A percentile compares a stretch with the other conserved stretches of the same genome.
These are phyloP conservation scores for Allomyces macrogynus DNA, from an alignment of 192 early-diverging fungal species.

Conservation along the genomic window DNA sequence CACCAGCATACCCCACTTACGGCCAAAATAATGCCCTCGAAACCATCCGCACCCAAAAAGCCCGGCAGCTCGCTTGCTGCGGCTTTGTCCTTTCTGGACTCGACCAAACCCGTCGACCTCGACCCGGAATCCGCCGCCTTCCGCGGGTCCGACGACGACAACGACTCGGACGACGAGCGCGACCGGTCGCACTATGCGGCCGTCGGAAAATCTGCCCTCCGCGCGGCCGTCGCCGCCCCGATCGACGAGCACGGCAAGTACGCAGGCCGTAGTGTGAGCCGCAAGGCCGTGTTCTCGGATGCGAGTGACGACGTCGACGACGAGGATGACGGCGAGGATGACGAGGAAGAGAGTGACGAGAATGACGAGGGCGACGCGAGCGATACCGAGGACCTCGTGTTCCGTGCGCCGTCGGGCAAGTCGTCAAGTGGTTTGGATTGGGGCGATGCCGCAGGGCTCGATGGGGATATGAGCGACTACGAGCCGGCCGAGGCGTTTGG, in stretches of 20 bases:
- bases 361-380: neutral
- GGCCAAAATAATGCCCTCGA: no score
- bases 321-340: neutral
- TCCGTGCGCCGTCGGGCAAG: no score
- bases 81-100: neutral
- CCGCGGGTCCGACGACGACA: neutral
- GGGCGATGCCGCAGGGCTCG: no score
- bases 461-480: neutral
- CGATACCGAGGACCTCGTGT: no score
- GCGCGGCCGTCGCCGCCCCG: neutral
- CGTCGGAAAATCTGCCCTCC: neutral
- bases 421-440: no score
- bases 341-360: neutral
- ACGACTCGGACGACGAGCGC: neutral
- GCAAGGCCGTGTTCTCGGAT: neutral
- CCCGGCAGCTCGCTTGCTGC: neutral
- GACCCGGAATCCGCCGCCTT: neutral
- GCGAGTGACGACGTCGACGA: neutral
- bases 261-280: neutral
- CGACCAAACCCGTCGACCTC: neutral
- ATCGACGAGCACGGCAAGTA: neutral
- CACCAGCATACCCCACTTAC: no score
- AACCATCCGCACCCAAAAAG: no score
- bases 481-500: neutral
- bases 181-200: neutral